These are phyloP conservation scores for Begonia peltatifolia DNA, from an alignment of 306 rosid genomes.

Conservation along the genomic window DNA sequence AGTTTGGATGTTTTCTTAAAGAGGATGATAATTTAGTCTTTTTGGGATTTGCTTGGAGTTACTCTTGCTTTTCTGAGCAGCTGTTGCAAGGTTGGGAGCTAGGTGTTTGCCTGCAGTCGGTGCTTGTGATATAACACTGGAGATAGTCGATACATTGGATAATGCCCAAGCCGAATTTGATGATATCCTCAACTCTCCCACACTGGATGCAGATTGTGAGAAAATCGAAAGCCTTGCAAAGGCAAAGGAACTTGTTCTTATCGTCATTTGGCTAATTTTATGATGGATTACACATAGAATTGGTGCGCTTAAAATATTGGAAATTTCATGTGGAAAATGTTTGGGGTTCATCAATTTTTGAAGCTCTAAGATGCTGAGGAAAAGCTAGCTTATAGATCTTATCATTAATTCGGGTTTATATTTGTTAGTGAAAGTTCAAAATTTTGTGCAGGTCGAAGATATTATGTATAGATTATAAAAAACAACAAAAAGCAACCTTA, in stretches of 20 bases:
- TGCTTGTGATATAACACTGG: constrained; percentile 67
- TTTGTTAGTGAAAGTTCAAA: no score
- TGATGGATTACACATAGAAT: no score
- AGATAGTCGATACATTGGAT: constrained; percentile 57
- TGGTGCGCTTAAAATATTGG: no score
- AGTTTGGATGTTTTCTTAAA: no score
- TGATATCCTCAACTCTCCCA: constrained; percentile 73
- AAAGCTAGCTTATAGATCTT: no score
- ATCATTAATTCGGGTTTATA: no score
- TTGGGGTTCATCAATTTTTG: no score
- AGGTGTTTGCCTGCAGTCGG: constrained; percentile 76
- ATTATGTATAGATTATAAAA: constrained; percentile 73
- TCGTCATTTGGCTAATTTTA: no score
- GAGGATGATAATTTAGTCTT: background rate
- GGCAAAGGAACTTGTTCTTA: constrained; percentile 66
- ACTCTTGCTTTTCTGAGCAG: constrained; percentile 26
- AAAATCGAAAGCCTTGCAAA: constrained; percentile 85
- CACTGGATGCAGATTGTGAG: constrained; percentile 62
- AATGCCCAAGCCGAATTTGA: constrained; percentile 78
- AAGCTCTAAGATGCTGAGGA: no score
- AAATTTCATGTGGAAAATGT: no score
- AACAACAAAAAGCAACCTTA: constrained; percentile 68
- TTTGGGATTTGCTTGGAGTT: constrained; percentile 3
- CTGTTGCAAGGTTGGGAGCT: constrained; percentile 62
- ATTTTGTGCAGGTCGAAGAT: constrained; percentile 54